Percentiles rank a stretch among this genome's conserved stretches.
These are phyloP conservation scores for Fusarium sp. DNA, from an alignment of 2,329 filamentous ascomycete species.

Conservation along the genomic window DNA sequence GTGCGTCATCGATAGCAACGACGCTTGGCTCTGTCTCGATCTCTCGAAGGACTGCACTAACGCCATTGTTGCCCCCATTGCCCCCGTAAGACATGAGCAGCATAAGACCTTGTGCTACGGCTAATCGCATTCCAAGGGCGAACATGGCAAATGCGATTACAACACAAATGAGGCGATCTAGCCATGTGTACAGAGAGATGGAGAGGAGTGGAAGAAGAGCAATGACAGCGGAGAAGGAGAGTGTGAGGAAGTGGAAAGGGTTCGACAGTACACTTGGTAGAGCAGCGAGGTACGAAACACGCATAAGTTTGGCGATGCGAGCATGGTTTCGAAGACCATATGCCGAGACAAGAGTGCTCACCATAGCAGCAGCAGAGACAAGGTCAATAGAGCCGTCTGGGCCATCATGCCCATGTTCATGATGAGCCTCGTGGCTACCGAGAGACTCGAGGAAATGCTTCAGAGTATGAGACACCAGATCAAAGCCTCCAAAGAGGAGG, in stretches of 20 bases:
- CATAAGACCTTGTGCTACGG: constrained; percentile 90
- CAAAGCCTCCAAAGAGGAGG: constrained; percentile 96
- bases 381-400: constrained; percentile 83
- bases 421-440: constrained; percentile 75
- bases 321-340: constrained; percentile 90
- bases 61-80: constrained; percentile 57
- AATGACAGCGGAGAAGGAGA: constrained; percentile 85
- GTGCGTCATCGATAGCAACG: constrained; percentile 84
- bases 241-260: constrained; percentile 92
- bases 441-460: constrained; percentile 86
- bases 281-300: constrained; percentile 82
- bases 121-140: constrained; percentile 82
- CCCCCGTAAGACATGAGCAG: constrained; percentile 87
- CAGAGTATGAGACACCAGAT: constrained; percentile 91
- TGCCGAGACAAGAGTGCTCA: constrained; percentile 85
- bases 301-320: constrained; percentile 91
- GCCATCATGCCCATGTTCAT: constrained; percentile 72
- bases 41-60: constrained; percentile 82
- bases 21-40: constrained; percentile 85
- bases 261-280: constrained; percentile 91
- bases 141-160: constrained; percentile 92
- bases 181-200: constrained; percentile 82
- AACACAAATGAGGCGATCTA: constrained; percentile 85
- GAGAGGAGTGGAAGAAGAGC: constrained; percentile 85
- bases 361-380: constrained; percentile 83